Evolutionary conservation across 495 filamentous ascomycete genomes (phyloP).

Genomic region (Lepraria neglecta): DNA sequence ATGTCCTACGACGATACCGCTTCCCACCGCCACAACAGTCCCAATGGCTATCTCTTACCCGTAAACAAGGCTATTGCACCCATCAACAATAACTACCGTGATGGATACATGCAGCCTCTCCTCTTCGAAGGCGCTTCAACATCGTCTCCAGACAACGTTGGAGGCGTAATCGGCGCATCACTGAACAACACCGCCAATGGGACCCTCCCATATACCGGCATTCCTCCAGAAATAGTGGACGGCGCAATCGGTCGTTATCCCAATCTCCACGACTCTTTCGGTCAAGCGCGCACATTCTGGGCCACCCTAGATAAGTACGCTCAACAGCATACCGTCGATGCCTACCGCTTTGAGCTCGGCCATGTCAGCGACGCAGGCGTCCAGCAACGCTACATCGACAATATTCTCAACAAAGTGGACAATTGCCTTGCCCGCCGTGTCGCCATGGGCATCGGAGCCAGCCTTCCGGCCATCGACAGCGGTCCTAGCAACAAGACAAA

Average conservation of each 20-base stretch:
- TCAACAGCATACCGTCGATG: conserved; percentile 72
- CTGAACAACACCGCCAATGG: conserved; percentile 16
- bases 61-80: conserved; percentile 38
- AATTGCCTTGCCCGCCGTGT: conserved; percentile 65
- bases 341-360: conserved; percentile 66
- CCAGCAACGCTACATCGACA: conserved; percentile 50
- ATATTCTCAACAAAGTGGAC: conserved; percentile 63
- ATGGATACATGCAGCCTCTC: conserved; percentile 46
- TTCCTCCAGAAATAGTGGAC: conserved; percentile 47
- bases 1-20: conserved; percentile 21
- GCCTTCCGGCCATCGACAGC: conserved; percentile 43
- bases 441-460: conserved; percentile 54
- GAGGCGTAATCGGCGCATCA: conserved; percentile 9
- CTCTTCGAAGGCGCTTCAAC: conserved; percentile 11
- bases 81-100: conserved; percentile 45
- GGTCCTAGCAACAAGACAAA: conserved; percentile 37
- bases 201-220: conserved; percentile 44
- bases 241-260: conserved; percentile 48
- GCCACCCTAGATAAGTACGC: conserved; percentile 66
- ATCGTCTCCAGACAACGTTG: conserved; percentile 13
- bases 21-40: conserved; percentile 23
- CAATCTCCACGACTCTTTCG: conserved; percentile 68
- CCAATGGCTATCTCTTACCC: conserved; percentile 34
- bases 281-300: conserved; percentile 68
- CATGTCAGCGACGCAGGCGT: conserved; percentile 52